Conservation (phyloP, 2,329 filamentous ascomycete species). For the Penicillium decumbens region DNA sequence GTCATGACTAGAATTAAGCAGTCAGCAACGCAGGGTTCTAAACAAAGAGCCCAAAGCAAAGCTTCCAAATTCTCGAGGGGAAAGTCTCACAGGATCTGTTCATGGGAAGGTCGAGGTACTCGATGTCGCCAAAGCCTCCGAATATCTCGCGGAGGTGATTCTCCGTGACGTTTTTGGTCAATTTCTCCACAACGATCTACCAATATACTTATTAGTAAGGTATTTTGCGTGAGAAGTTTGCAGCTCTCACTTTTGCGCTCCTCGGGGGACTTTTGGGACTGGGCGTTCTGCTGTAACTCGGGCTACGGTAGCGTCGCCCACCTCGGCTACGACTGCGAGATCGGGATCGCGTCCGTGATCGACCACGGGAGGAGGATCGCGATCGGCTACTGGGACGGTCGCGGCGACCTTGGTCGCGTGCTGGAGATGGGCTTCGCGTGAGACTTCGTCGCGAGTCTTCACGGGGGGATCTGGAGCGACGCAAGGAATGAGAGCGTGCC, state of each 20-base stretch:
- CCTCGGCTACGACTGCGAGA: conserved; percentile 39
- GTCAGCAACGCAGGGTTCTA: background rate
- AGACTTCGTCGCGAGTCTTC: conserved; percentile 28
- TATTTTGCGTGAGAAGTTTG: background rate
- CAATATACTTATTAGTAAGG: background rate
- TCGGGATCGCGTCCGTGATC: conserved; percentile 28
- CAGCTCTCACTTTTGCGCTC: conserved; percentile 36
- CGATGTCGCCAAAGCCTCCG: conserved; percentile 76
- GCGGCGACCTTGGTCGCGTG: conserved; percentile 24
- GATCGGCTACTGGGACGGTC: conserved; percentile 28
- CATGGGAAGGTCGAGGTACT: conserved; percentile 83
- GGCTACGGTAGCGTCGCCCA: conserved; percentile 38
- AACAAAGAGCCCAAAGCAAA: background rate
- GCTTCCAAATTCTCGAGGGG: background rate
- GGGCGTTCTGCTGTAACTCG: conserved; percentile 28
- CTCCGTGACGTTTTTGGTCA: conserved; percentile 92
- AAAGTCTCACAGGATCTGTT: conserved; percentile 68
- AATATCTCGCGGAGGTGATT: conserved; percentile 89
- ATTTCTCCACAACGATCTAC: conserved; percentile 89
- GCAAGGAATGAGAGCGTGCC: conserved; percentile 26
- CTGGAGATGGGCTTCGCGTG: conserved; percentile 27
- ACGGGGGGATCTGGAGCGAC: conserved; percentile 35
- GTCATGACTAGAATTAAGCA: conserved; percentile 61
- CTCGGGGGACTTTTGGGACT: conserved; percentile 24
- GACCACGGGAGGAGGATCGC: conserved; percentile 28